Evolutionary conservation across 495 filamentous ascomycete species (phyloP), one percentile per base, ranked within the genome.

Genomic region (Penicillium waksmanii): DNA sequence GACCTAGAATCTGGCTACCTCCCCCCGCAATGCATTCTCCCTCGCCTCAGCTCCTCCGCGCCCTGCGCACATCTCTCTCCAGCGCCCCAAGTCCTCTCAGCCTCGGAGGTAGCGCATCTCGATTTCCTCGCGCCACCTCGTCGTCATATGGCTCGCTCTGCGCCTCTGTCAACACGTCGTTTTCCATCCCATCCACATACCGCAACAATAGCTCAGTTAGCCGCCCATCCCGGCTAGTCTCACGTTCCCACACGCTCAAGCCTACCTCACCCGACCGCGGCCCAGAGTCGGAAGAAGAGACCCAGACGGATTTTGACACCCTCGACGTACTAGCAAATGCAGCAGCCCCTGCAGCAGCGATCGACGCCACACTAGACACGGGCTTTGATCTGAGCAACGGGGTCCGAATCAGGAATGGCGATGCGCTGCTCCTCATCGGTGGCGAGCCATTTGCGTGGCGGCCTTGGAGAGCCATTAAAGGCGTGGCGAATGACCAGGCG

Each of bases 371-470:
- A 66, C 80, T 87, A 21, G 70, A 77, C 50, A 85, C 93, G 60
- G 93, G 93, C 5, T 97, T 97, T 70, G 81, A 86, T 52, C 76
- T 97, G 21, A 87, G 92, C 72, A 96, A 85, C 60, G 91, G 92
- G 2, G 73, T 89, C 2, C 84, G 81, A 66, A 80, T 96, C 15
- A 71, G 71, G 3, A 82, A 81, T 18, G 86, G 90, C 7, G 82
- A 82, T 31, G 91, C 88, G 1, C 78, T 91, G 21, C 65, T 98
- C 63, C 77, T 98, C 6, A 83, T 97, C 2, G 85, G 82, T 31
- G 93, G 93, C 8, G 94, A 97, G 74, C 92, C 87, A 2, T 97
- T 98, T 67, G 67, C 73, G 40, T 98, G 96, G 96, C 72, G 82
- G 68, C 95, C 95, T 9, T 96, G 92, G 92, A 64, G 74, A 61